Evolutionary conservation across 371 early-diverging fungal species (phyloP).

Genomic region (Dichotomocladium elegans): DNA sequence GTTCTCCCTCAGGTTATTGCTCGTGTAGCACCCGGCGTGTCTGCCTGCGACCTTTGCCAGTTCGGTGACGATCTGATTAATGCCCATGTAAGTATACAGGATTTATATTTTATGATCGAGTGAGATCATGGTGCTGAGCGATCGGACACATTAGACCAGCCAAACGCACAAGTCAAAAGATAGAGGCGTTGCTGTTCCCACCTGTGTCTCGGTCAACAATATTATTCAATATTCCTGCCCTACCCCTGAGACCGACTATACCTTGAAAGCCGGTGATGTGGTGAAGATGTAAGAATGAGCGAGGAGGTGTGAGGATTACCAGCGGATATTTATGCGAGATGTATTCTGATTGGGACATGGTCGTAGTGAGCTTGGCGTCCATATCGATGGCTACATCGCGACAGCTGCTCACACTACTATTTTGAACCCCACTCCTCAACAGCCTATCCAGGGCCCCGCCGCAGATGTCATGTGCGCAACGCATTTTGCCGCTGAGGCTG

Average conservation of each 20-base stretch:
- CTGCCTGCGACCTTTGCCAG: constrained; percentile 74
- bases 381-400: constrained; percentile 91
- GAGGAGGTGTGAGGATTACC: neutral
- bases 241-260: constrained; percentile 48
- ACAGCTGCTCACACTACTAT: constrained; percentile 84
- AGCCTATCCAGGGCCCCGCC: constrained; percentile 67
- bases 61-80: constrained; percentile 77
- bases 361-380: constrained; percentile 88
- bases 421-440: constrained; percentile 54
- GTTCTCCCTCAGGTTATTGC: constrained; percentile 47
- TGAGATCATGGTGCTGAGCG: neutral
- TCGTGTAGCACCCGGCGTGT: constrained; percentile 58
- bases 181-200: constrained; percentile 86
- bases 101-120: neutral
- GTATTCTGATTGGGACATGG: no score
- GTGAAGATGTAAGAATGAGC: constrained; percentile 73
- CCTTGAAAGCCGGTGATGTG: constrained; percentile 74
- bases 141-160: constrained; percentile 51
- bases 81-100: constrained; percentile 44
- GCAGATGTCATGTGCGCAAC: constrained; percentile 86
- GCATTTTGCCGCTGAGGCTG: constrained; percentile 74
- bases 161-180: constrained; percentile 67
- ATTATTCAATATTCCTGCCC: constrained; percentile 77
- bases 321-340: neutral
- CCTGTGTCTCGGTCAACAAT: constrained; percentile 80